These are phyloP conservation scores for Phytophthora sp. DNA, from an alignment of 352 stramenopile genomes.

Conservation along the genomic window DNA sequence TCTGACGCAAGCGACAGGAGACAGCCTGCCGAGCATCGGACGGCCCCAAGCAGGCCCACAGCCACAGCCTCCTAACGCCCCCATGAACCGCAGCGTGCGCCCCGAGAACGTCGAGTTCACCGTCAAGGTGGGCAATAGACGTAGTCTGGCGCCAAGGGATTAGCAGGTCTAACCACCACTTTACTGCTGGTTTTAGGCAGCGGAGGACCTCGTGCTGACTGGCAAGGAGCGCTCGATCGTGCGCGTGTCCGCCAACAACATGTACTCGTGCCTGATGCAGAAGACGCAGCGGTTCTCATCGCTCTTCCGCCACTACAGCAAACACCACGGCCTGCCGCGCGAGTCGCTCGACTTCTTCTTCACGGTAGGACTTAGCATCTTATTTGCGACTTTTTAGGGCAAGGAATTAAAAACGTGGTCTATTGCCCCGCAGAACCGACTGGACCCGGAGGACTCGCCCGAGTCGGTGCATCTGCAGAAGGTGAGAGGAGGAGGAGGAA, in stretches of 20 bases:
- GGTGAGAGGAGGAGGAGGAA: slow-evolving; percentile 27
- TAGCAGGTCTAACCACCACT: neutral
- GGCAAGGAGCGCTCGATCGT: slow-evolving; percentile 86
- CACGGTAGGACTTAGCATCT: slow-evolving; percentile 52
- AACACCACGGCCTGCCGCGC: slow-evolving; percentile 97
- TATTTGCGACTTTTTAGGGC: neutral
- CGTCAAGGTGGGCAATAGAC: slow-evolving; percentile 76
- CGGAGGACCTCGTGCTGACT: slow-evolving; percentile 76
- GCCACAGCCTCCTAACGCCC: neutral
- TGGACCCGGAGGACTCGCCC: slow-evolving; percentile 85
- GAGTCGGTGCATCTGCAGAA: slow-evolving; percentile 88
- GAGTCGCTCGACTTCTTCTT: slow-evolving; percentile 99
- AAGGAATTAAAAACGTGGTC: neutral
- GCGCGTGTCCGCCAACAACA: slow-evolving; percentile 85
- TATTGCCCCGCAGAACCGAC: slow-evolving; percentile 66
- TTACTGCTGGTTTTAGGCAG: slow-evolving; percentile 42
- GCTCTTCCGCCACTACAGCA: slow-evolving; percentile 98
- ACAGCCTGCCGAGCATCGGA: neutral
- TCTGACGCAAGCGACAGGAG: neutral
- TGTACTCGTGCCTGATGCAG: slow-evolving; percentile 97
- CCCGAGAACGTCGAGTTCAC: slow-evolving; percentile 97
- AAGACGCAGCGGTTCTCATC: slow-evolving; percentile 98
- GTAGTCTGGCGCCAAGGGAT: neutral
- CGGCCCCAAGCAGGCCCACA: too few relatives aligned
- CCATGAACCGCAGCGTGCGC: slow-evolving; percentile 82